phyloP scores from a whole-genome alignment of 2,329 filamentous ascomycete genomes.

The Lachnellula hyalina region DNA sequence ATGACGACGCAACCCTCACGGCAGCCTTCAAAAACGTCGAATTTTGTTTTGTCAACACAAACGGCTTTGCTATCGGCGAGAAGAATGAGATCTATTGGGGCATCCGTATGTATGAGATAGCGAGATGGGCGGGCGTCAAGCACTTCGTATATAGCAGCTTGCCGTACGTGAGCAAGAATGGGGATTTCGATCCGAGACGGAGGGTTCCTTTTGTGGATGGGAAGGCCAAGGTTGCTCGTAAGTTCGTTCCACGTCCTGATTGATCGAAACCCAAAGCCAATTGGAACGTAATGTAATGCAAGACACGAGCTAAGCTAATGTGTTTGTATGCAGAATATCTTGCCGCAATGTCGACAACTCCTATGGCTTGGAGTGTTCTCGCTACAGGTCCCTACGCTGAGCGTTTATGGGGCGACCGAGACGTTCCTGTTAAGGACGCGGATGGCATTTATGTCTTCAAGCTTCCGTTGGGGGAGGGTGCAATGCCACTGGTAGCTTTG shows the following conservation, averaged over 20 bases:
- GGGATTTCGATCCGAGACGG: conserved; percentile 10
- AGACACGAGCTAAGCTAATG: neutral
- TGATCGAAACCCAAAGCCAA: neutral
- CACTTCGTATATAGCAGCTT: conserved; percentile 21
- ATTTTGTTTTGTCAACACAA: conserved; percentile 21
- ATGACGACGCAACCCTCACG: conserved; percentile 11
- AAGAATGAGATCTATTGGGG: conserved; percentile 24
- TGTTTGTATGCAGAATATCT: conserved; percentile 9
- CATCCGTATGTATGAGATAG: conserved; percentile 22
- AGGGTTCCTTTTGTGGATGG: conserved; percentile 18
- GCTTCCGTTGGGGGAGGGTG: conserved; percentile 2
- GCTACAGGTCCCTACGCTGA: conserved; percentile 24
- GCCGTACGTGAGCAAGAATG: conserved; percentile 11
- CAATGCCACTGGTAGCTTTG: conserved; percentile 17
- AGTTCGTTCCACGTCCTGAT: neutral
- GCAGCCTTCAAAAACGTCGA: conserved; percentile 17
- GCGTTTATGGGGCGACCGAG: conserved; percentile 15
- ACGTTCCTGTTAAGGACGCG: neutral
- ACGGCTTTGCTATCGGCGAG: conserved; percentile 26
- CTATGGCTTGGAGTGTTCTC: conserved; percentile 21
- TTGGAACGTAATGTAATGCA: neutral
- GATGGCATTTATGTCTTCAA: conserved; percentile 1
- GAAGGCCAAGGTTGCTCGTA: conserved; percentile 18
- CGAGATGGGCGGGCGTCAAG: conserved; percentile 13
- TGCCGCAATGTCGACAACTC: conserved; percentile 8